These are phyloP conservation scores for Ilex aquifolium DNA, from an alignment of 257 asterid species.

Conservation along the genomic window DNA sequence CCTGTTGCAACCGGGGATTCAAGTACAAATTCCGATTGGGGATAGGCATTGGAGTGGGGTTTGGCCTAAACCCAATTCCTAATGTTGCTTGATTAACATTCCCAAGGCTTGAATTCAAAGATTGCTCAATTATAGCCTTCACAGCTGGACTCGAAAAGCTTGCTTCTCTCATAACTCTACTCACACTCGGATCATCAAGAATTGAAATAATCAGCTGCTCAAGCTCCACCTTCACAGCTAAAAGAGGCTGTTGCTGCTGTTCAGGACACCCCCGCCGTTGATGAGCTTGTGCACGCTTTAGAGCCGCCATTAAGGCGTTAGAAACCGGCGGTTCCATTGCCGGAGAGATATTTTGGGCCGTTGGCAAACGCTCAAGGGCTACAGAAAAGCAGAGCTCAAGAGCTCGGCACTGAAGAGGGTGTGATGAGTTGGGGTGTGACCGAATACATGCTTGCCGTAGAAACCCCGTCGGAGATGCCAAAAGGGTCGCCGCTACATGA, in stretches of 20 bases:
- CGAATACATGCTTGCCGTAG: conserved; percentile 83
- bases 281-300: conserved; percentile 86
- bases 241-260: conserved; percentile 85
- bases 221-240: conserved; percentile 84
- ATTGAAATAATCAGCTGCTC: conserved; percentile 78
- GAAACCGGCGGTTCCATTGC: conserved; percentile 73
- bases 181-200: conserved; percentile 83
- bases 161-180: conserved; percentile 88
- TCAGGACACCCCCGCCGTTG: conserved; percentile 87
- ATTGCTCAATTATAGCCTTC: conserved; percentile 68
- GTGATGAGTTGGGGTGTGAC: conserved; percentile 88
- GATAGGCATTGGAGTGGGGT: conserved; percentile 14
- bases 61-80: conserved; percentile 35
- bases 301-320: conserved; percentile 82
- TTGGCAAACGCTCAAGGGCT: conserved; percentile 76
- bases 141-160: conserved; percentile 89
- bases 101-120: conserved; percentile 24
- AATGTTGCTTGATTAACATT: conserved; percentile 36
- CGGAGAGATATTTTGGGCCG: conserved; percentile 48
- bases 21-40: conserved; percentile 44
- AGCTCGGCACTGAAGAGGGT: conserved; percentile 95
- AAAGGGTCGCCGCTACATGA: conserved; percentile 90
- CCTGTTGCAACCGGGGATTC: conserved; percentile 57
- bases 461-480: conserved; percentile 72
- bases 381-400: conserved; percentile 86